Evolutionary conservation across 768 basidiomycete species (phyloP), one percentile per base, ranked within the genome.

Genomic region (Auricularia heimuer): DNA sequence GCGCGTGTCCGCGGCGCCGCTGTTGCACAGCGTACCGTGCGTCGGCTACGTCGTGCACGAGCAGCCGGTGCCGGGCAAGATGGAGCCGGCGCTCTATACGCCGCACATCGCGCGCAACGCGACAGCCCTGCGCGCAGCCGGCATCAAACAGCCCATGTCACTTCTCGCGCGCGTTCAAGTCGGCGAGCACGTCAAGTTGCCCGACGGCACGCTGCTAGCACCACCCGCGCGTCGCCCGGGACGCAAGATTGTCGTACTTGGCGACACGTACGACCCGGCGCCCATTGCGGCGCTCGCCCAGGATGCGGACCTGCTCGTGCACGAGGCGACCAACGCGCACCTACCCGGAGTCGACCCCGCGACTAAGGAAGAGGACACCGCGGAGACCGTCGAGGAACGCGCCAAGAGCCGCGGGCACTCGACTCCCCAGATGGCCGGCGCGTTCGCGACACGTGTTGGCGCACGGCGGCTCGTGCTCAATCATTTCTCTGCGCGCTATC

Each of bases 41-140:
- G 76, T 94, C 44, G 92, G 92, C 45, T 94, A 85, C 73, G 85
- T 90, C 63, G 75, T 94, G 45, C 75, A 74, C 45, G 92, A 94
- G 74, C 79, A 83, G 7, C 82, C 86, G 6, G 76, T 92, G 1
- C 85, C 91, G 2, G 89, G 88, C n/a, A 89, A 88, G 74, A 85
- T 93, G 60, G 82, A 89, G 63, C 85, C 89, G 7, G 75, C 78
- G 63, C 77, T 81, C 67, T 90, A 91, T 71, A 77, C 87, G 44
- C 85, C 88, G 2, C 81, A 85, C 65, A 77, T 94, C 66, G 83
- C 82, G 70, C 83, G 89, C 66, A 89, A 87, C 44, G 84, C 84
- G 54, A 85, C 85, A 8, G 56, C 56, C 56, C 1, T 33, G 11
- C 16, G 14, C 56, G 7, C 21, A 21, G 24, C 14, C 29, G 56